Conservation (phyloP, 208 protist species). For the Leishmania tarentolae region DNA sequence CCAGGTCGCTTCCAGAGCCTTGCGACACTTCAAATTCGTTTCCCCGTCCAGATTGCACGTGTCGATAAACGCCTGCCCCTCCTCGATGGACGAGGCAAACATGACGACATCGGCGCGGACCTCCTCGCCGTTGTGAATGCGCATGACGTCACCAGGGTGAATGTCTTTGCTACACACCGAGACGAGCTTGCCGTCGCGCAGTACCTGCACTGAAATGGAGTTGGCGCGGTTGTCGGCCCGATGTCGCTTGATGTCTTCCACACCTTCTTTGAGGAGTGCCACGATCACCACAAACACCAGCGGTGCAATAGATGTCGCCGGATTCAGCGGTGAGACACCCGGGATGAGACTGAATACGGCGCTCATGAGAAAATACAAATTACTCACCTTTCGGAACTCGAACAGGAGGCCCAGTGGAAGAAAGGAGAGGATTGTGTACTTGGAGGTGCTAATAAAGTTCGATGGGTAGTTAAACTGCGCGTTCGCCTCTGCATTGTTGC, state of each 20-base stretch:
- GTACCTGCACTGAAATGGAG: slow-evolving; percentile 56
- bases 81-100: slow-evolving; percentile 66
- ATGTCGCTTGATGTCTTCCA: slow-evolving; percentile 90
- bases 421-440: slow-evolving; percentile 93
- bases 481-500: slow-evolving; percentile 79
- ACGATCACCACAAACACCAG: slow-evolving; percentile 91
- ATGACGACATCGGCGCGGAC: slow-evolving; percentile 90
- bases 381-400: slow-evolving; percentile 93
- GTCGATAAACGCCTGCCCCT: slow-evolving; percentile 91
- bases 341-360: slow-evolving; percentile 93
- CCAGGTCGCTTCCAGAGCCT: slow-evolving; percentile 73
- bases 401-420: slow-evolving; percentile 93
- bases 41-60: slow-evolving; percentile 94
- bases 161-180: slow-evolving; percentile 67
- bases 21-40: slow-evolving; percentile 84
- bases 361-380: slow-evolving; percentile 96
- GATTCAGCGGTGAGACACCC: slow-evolving; percentile 87
- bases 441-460: slow-evolving; percentile 94
- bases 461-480: slow-evolving; percentile 62
- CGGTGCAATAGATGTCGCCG: slow-evolving; percentile 89
- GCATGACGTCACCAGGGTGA: slow-evolving; percentile 79
- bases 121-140: slow-evolving; percentile 77
- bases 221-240: slow-evolving; percentile 82
- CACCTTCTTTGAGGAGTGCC: slow-evolving; percentile 88
- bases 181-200: slow-evolving; percentile 52